Base-by-base conservation (phyloP, 441 rosid species). In the Croton setiger region DNA sequence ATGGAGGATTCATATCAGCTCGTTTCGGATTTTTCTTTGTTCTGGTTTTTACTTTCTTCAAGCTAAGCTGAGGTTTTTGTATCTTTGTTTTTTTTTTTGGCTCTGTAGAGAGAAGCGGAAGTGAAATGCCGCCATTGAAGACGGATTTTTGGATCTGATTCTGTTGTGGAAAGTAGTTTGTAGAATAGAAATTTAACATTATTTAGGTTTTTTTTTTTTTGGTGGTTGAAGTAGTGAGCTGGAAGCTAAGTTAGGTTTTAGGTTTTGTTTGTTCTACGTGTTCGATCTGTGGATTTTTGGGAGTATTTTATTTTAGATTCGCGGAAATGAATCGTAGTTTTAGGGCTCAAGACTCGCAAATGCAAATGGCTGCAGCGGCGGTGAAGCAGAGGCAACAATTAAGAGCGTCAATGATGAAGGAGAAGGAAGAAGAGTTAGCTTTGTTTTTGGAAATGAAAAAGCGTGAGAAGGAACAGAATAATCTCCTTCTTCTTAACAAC, bases 371-470 rank as follows among this genome's bases (percentile, higher is more conserved):
- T 69, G 85, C 80, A 15, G 80, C 91, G 62, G 84, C 79, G 51
- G 79, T 73, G 80, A 87, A 83, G 69, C 97, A 88, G 77, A 84
- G 91, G 73, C 88, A 85, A 70, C 94, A 86, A 49, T 84, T 90
- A 68, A 82, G 88, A 74, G 90, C 91, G 67, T 84, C 95, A 59
- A 80, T 86, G 93, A 74, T 82, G 87, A 90, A 83, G 80, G 97
- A 92, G 71, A 92, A 85, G 65, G 99, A 94, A 64, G 99, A 94
- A 64, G 97, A 94, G 74, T 93, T 92, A 1, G 84, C 92, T 3
- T 66, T 94, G 87, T 94, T 94, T 72, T 88, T 88, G 27, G 99
- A 94, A 83, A 94, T 94, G 98, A 87, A 84, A 33, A 86, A 83
- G 63, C 87, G 91, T n/a, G 99, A 90, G 83, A 92, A 88, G 78